These are phyloP conservation scores for Buddleja alternifolia DNA, from an alignment of 257 asterid species.

Conservation along the genomic window DNA sequence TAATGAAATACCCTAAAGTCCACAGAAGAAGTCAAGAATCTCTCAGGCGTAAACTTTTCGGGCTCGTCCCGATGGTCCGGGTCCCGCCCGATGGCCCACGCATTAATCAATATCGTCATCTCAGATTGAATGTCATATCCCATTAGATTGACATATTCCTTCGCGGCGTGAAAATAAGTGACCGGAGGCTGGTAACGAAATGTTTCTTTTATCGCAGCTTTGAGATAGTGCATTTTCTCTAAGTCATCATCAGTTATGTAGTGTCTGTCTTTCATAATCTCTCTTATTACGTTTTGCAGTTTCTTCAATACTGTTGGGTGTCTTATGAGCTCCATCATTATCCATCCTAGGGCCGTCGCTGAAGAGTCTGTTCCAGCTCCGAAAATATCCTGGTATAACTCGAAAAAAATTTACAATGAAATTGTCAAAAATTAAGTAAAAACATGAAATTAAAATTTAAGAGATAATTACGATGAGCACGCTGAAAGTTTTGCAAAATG, in stretches of 20 bases:
- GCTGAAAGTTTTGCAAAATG: no score
- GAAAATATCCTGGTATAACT: conserved; percentile 28
- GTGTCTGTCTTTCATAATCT: background rate
- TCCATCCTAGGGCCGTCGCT: conserved; percentile 29
- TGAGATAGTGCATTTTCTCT: conserved; percentile 19
- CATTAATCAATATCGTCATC: conserved; percentile 20
- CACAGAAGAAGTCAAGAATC: conserved; percentile 32
- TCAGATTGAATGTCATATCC: conserved; percentile 23
- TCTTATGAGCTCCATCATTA: conserved; percentile 23
- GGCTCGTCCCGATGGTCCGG: conserved; percentile 36
- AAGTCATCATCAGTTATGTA: conserved; percentile 1
- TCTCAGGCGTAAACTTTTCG: conserved; percentile 32
- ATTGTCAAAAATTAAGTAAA: no score
- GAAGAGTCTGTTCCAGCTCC: conserved; percentile 38
- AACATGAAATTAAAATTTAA: no score
- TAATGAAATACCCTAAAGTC: conserved; percentile 32
- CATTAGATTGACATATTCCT: conserved; percentile 19
- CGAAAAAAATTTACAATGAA: no score
- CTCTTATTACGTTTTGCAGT: conserved; percentile 16
- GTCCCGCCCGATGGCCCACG: conserved; percentile 27
- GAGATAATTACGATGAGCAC: no score
- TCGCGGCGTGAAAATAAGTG: conserved; percentile 1
- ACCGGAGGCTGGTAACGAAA: conserved; percentile 11
- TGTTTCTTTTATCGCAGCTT: conserved; percentile 26
- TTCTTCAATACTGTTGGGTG: conserved; percentile 9